Percentiles rank a stretch among this genome's conserved stretches.
These are phyloP conservation scores for Sclerotinia borealis DNA, from an alignment of 2,329 filamentous ascomycete species.

Conservation along the genomic window DNA sequence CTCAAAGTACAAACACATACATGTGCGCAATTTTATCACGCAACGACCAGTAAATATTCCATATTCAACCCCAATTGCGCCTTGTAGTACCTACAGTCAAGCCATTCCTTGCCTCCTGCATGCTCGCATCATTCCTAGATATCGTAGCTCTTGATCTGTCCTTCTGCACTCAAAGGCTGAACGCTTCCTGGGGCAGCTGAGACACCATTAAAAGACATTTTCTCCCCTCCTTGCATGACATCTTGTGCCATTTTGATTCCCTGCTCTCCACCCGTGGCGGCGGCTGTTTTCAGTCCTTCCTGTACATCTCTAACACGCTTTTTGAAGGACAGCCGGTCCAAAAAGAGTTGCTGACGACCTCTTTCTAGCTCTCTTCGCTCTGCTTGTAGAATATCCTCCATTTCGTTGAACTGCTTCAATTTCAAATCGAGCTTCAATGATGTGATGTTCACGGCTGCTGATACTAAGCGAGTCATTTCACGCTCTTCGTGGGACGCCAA, in stretches of 20 bases:
- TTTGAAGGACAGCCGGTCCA: constrained; percentile 87
- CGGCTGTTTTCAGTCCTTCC: constrained; percentile 55
- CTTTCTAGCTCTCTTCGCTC: constrained; percentile 91
- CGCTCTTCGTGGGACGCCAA: constrained; percentile 95
- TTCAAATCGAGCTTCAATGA: constrained; percentile 94
- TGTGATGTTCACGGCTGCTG: constrained; percentile 87
- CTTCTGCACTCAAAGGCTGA: constrained; percentile 50
- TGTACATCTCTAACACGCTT: constrained; percentile 79
- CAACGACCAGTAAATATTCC: constrained; percentile 16
- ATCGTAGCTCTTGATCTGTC: constrained; percentile 44
- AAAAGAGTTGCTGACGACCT: constrained; percentile 84
- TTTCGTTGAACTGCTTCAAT: constrained; percentile 91
- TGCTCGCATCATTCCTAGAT: constrained; percentile 23
- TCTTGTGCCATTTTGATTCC: constrained; percentile 33
- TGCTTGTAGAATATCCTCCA: constrained; percentile 85
- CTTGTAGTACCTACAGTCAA: constrained; percentile 19
- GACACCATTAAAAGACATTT: constrained; percentile 47
- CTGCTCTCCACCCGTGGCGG: constrained; percentile 35
- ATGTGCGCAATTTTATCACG: constrained; percentile 5
- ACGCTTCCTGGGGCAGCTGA: constrained; percentile 38
- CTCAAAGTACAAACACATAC: constrained; percentile 6
- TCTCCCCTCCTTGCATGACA: constrained; percentile 34
- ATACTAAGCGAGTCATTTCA: constrained; percentile 90
- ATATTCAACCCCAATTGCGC: constrained; percentile 28
- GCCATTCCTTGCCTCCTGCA: background rate